Evolutionary conservation across 768 basidiomycete species (phyloP), one percentile per base, ranked within the genome.

Genomic region (Leccinum boreale): DNA sequence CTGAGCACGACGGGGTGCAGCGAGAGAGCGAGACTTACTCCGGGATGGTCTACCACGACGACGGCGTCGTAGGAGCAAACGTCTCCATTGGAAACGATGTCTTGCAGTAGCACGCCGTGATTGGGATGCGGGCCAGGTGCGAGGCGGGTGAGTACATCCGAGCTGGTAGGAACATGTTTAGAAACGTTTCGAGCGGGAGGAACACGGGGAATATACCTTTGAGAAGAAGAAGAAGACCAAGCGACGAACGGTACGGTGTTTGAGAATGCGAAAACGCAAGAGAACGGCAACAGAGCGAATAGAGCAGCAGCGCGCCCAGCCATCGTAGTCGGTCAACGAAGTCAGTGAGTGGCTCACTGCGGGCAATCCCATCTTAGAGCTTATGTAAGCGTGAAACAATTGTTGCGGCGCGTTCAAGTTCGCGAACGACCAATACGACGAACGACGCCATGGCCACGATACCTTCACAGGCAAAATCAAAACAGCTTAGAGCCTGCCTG

Each of bases 401-500:
- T 33, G 46, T 21, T 14, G 46, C 46, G 21, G 21, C 21, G 21
- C 28, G 28, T 28, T 23, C 23, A 23, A 23, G 21, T 17, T 48
- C 24, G 24, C 15, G 6, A 26, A 12, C 44, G 44, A 11, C 45
- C 31, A 31, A 12, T 11, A 12, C 28, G 28, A 28, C 59, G 21
- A 35, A 44, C 57, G 39, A 59, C 51, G 28, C 48, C 53, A 74
- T 74, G 68, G 78, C 77, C 23, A n/a, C 75, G 1, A 82, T 89
- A 62, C 90, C 85, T 15, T 65, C 75, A 1, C 79, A 84, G 53
- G 81, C 85, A 44, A 85, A 80, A 64, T 85, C 86, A 57, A 90
- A 86, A 67, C 81, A 85, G 56, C 83, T 95, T 9, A 83, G 96
- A 55, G 95, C 96, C 19, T 99, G 96, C 69, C 80, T 98, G 2